These are phyloP conservation scores for Byssothecium circinans DNA, from an alignment of 2,329 filamentous ascomycete species.

Conservation along the genomic window DNA sequence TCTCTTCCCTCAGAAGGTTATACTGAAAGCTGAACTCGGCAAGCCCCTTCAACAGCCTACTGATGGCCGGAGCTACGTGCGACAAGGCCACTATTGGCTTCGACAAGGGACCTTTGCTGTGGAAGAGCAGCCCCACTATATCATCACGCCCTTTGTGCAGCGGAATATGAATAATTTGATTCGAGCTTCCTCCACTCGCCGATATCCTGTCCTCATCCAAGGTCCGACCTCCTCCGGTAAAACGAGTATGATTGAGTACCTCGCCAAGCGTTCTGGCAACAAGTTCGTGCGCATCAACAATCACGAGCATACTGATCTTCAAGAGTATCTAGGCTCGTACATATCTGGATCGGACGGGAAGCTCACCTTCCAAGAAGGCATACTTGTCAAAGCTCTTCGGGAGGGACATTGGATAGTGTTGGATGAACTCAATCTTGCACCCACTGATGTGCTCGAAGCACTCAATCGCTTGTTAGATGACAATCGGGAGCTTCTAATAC, in stretches of 20 bases:
- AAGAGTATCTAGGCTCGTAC: conserved; percentile 96
- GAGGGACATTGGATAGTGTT: conserved; percentile 98
- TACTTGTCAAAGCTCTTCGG: conserved; percentile 87
- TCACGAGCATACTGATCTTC: conserved; percentile 96
- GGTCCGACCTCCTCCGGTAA: conserved; percentile 97
- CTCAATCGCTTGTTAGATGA: conserved; percentile 94
- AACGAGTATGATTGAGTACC: conserved; percentile 98
- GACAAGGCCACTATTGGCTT: conserved; percentile 90
- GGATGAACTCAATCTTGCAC: conserved; percentile 94
- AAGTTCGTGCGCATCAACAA: conserved; percentile 99
- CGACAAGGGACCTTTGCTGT: conserved; percentile 69
- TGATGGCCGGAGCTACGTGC: conserved; percentile 77
- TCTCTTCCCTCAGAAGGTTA: conserved; percentile 71
- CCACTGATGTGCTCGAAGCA: conserved; percentile 94
- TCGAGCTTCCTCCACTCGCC: conserved; percentile 84
- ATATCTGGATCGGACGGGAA: conserved; percentile 83
- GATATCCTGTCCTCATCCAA: conserved; percentile 93
- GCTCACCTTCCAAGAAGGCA: conserved; percentile 86
- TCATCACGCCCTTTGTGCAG: conserved; percentile 93
- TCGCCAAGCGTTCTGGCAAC: conserved; percentile 95
- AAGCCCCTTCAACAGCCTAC: conserved; percentile 76
- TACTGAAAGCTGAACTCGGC: conserved; percentile 71
- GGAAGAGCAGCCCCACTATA: conserved; percentile 83
- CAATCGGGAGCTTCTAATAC: conserved; percentile 91
- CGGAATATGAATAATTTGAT: conserved; percentile 94